phyloP scores from a whole-genome alignment of 1,284 basidiomycete genomes.

The Volvariella volvacea region DNA sequence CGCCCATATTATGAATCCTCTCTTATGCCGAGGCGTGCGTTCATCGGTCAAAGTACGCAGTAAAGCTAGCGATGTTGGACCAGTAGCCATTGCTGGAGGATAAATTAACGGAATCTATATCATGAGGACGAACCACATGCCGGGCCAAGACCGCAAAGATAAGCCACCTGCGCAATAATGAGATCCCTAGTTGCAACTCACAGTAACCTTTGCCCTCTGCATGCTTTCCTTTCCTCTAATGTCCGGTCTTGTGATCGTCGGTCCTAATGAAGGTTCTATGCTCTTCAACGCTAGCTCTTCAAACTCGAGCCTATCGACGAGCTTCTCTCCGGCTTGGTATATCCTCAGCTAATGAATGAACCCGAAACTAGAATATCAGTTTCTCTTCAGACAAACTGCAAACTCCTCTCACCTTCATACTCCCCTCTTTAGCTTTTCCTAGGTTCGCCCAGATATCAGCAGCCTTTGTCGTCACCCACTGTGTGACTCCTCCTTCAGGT shows the following conservation, averaged over 20 bases:
- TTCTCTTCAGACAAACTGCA: background rate
- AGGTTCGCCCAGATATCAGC: constrained; percentile 53
- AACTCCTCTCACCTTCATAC: constrained; percentile 52
- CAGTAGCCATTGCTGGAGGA: constrained; percentile 47
- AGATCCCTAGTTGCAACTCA: background rate
- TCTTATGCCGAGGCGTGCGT: constrained; percentile 56
- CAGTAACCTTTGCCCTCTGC: constrained; percentile 4
- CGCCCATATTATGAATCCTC: constrained; percentile 61
- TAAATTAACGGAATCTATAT: constrained; percentile 63
- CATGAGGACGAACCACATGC: background rate
- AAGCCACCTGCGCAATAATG: background rate
- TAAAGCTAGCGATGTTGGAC: constrained; percentile 42
- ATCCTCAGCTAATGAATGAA: constrained; percentile 39
- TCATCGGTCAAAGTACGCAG: constrained; percentile 43
- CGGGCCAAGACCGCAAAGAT: background rate
- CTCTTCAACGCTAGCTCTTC: constrained; percentile 69
- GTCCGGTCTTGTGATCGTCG: constrained; percentile 26
- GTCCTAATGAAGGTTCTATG: constrained; percentile 62
- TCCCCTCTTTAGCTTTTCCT: constrained; percentile 53
- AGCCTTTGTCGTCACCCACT: constrained; percentile 44
- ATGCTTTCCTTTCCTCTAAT: constrained; percentile 13
- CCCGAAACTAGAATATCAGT: background rate
- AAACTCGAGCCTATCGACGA: constrained; percentile 67
- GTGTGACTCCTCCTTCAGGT: constrained; percentile 31
- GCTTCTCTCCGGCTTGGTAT: constrained; percentile 56